A percentile compares a stretch with the other conserved stretches of the same genome.
Evolutionary conservation across 805 yeast species (phyloP).

Genomic region (Huiozyma naganishii): DNA sequence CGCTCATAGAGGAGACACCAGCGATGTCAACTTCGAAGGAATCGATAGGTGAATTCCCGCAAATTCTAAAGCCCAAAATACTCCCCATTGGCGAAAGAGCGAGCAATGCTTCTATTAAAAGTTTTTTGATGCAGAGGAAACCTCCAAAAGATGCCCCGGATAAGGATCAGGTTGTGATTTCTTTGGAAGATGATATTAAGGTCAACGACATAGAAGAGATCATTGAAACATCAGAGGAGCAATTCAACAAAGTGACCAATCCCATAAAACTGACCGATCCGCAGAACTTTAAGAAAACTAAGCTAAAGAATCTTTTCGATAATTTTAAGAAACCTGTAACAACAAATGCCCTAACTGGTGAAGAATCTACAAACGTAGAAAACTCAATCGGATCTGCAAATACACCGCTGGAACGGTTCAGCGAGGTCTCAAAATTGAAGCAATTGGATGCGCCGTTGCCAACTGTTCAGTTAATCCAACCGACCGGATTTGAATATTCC

Average conservation of each 20-base stretch:
- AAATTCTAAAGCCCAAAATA: slow-evolving; percentile 1
- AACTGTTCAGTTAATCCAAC: slow-evolving; percentile 7
- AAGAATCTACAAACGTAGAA: neutral
- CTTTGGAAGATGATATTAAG: slow-evolving; percentile 3
- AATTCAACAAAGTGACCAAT: slow-evolving; percentile 3
- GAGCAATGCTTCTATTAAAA: slow-evolving; percentile 10
- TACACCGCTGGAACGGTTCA: slow-evolving; percentile 7
- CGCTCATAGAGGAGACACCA: neutral
- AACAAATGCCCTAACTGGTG: neutral
- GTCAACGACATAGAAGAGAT: neutral
- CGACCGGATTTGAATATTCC: neutral
- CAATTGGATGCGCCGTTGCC: slow-evolving; percentile 16
- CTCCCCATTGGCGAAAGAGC: slow-evolving; percentile 5
- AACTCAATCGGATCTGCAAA: neutral
- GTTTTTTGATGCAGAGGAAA: slow-evolving; percentile 11
- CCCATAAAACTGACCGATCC: slow-evolving; percentile 8
- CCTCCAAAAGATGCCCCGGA: neutral
- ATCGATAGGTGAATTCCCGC: neutral
- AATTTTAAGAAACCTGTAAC: slow-evolving; percentile 6
- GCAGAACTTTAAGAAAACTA: slow-evolving; percentile 14
- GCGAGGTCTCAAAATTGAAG: slow-evolving; percentile 12
- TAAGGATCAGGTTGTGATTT: slow-evolving; percentile 2
- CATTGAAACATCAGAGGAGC: slow-evolving; percentile 1
- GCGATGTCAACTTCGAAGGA: neutral
- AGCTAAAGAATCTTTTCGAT: slow-evolving; percentile 15